Evolutionary conservation across 495 filamentous ascomycete species (phyloP), one percentile per base, ranked within the genome.

Genomic region (Amniculicola lignicola): DNA sequence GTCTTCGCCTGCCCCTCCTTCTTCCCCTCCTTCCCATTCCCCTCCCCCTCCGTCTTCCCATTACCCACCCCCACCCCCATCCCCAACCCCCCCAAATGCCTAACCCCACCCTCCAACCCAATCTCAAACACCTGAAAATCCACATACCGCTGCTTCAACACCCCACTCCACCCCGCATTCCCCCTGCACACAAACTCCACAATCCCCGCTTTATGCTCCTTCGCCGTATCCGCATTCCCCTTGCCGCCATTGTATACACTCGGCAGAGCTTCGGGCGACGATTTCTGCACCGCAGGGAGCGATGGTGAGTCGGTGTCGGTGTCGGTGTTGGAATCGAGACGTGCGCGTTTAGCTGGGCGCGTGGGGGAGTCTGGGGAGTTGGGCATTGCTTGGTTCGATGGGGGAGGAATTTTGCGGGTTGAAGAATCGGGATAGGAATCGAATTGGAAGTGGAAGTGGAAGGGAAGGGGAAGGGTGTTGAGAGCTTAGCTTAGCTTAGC

Each of bases 101-200:
- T 63, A 2, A 95, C 91, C 42, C 82, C 73, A 11, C 90, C 92
- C 66, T 84, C 79, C 10, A 83, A 84, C 12, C 78, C 69, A 59
- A 98, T 93, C 72, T 98, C 93, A 67, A 96, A 89, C 51, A 98
- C 93, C 42, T 92, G 73, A 69, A 98, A 98, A 67, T 98, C 93
- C 12, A 91, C 95, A 71, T 90, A 98, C 61, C 66, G 58, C 43
- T 66, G 63, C 61, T 72, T 73, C 31, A 71, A 42, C 1, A 63
- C 56, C 21, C 70, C 70, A 2, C 37, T 25, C 42, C 71, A 70
- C 5, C 70, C 62, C 5, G 60, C 36, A 39, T 56, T 44, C 14
- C 67, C 51, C 40, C 63, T 59, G 24, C 54, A 50, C n/a, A 70
- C 64, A 48, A 63, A 70, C 28, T 57, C 62, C 6, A 59, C 63